Conservation (phyloP, 441 rosid genomes). For the Croton laevigatus region DNA sequence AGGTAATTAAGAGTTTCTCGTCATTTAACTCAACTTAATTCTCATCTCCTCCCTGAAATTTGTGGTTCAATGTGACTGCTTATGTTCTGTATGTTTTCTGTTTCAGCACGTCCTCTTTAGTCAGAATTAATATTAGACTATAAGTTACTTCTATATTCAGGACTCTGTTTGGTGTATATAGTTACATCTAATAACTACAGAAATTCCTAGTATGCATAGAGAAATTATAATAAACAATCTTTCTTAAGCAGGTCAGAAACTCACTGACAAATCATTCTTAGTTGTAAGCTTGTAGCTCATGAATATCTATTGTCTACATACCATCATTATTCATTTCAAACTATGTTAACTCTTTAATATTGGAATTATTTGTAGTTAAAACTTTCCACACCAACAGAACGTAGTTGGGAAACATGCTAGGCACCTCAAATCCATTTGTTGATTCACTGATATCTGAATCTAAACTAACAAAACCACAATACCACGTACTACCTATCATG, state of each 20-base stretch:
- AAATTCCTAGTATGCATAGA: not conserved
- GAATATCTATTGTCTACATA: not conserved
- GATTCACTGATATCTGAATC: not conserved
- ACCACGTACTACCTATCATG: not conserved
- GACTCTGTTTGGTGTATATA: not conserved
- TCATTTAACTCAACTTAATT: not conserved
- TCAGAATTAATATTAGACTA: not conserved
- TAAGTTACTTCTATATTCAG: not conserved
- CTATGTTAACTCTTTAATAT: not conserved
- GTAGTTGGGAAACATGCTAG: not conserved
- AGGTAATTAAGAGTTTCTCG: conserved; percentile 44
- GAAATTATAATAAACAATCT: not conserved
- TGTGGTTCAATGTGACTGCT: conserved; percentile 5
- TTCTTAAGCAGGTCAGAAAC: conserved; percentile 1
- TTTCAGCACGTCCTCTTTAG: not conserved
- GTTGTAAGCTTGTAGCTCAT: not conserved
- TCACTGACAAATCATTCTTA: not conserved
- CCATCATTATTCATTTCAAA: not conserved
- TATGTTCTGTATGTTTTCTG: not conserved
- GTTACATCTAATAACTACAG: not conserved
- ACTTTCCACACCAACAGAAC: not conserved
- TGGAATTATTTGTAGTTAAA: not conserved
- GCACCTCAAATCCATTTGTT: not conserved
- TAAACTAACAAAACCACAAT: not conserved
- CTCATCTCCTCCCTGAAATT: conserved; percentile 7